Evolutionary conservation across 805 yeast species (phyloP).

Genomic region (Suhomyces sp.): DNA sequence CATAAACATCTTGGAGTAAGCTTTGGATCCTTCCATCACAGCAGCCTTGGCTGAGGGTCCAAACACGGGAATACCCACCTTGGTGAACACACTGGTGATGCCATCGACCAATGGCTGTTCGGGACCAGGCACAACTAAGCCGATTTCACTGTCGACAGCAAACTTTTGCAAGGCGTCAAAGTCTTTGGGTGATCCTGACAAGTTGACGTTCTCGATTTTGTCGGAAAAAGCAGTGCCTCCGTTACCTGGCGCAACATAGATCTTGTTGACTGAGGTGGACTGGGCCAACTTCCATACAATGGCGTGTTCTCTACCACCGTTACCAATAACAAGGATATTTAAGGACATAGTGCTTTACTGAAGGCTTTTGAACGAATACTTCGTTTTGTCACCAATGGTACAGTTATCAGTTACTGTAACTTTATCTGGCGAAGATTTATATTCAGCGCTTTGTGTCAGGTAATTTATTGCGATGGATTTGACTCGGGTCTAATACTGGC

Average conservation of each 20-base stretch:
- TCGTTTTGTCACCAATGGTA: not conserved
- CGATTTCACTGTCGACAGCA: constrained; percentile 64
- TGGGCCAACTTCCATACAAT: constrained; percentile 87
- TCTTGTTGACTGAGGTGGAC: constrained; percentile 64
- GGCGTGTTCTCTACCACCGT: constrained; percentile 99
- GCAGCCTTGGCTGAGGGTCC: constrained; percentile 96
- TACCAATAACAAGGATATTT: constrained; percentile 84
- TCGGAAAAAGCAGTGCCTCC: constrained; percentile 72
- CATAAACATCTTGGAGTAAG: constrained; percentile 93
- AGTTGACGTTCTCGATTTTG: constrained; percentile 65
- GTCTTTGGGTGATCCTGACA: constrained; percentile 62
- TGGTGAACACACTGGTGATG: constrained; percentile 64
- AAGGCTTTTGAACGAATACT: not conserved
- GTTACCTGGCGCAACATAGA: constrained; percentile 95
- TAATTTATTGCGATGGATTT: constrained; percentile 1
- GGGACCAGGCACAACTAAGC: constrained; percentile 94
- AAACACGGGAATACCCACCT: constrained; percentile 90
- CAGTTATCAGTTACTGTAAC: not conserved
- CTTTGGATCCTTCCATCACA: constrained; percentile 92
- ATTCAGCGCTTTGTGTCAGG: not conserved
- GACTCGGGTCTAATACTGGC: not conserved
- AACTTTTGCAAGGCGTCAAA: constrained; percentile 70
- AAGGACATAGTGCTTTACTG: constrained; percentile 12
- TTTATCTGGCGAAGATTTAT: not conserved
- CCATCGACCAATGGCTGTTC: constrained; percentile 98